Conservation (phyloP, 495 filamentous ascomycete genomes). For the Hypoxylon fuscum region DNA sequence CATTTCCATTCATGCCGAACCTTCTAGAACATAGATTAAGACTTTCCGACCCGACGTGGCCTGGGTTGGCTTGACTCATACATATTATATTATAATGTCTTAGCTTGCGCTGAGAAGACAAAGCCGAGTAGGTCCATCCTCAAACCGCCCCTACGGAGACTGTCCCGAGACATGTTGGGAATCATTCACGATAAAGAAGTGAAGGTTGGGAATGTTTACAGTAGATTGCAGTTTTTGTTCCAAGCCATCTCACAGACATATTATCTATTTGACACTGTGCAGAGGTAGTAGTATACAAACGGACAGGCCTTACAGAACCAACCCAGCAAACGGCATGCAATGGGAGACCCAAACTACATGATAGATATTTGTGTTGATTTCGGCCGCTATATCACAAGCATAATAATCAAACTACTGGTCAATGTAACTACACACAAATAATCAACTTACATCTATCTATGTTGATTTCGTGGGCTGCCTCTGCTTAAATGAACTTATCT, state of each 20-base stretch:
- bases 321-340: constrained; percentile 16
- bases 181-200: not conserved
- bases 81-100: too few species aligned
- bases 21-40: too few species aligned
- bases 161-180: not conserved
- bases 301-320: not conserved
- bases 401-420: constrained; percentile 1
- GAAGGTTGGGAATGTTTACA: not conserved
- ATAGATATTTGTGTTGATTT: not conserved
- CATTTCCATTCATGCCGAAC: too few species aligned
- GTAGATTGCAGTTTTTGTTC: constrained; percentile 2
- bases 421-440: not conserved
- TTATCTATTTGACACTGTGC: not conserved
- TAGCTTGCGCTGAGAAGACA: too few species aligned
- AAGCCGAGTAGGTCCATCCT: too few species aligned
- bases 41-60: too few species aligned
- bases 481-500: too few species aligned
- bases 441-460: not conserved
- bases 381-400: not conserved
- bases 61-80: too few species aligned
- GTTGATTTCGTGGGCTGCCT: not conserved
- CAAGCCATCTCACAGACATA: constrained; percentile 3
- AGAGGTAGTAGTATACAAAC: constrained; percentile 14
- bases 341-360: constrained; percentile 22
- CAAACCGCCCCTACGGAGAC: too few species aligned